These are phyloP conservation scores for Cladosporium cucumerinum DNA, from an alignment of 2,329 filamentous ascomycete genomes.

Conservation along the genomic window DNA sequence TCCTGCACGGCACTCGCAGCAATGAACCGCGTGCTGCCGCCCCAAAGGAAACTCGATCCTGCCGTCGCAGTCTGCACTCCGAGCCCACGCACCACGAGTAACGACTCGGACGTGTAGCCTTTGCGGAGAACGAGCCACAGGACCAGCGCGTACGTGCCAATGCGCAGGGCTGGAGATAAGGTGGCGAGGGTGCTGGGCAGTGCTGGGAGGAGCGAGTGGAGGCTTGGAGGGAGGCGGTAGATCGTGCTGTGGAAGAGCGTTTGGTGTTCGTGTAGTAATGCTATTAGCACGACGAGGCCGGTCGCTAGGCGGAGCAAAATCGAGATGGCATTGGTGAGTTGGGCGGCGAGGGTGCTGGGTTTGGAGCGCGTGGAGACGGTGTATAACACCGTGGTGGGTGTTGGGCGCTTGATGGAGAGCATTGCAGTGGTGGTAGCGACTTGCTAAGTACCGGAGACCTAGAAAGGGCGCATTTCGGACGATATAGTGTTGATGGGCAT, in stretches of 20 bases:
- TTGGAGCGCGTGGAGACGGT: conserved; percentile 77
- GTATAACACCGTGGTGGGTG: conserved; percentile 87
- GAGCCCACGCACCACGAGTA: conserved; percentile 82
- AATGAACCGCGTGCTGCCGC: conserved; percentile 69
- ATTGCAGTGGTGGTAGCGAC: conserved; percentile 18
- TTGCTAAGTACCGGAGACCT: not conserved
- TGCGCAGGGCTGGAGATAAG: conserved; percentile 52
- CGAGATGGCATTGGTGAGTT: conserved; percentile 17
- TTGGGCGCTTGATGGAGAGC: conserved; percentile 39
- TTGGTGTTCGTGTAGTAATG: conserved; percentile 27
- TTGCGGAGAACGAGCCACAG: conserved; percentile 28
- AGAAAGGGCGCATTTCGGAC: not conserved
- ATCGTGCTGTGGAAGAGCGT: not conserved
- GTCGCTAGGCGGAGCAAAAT: conserved; percentile 22
- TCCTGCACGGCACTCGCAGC: conserved; percentile 90
- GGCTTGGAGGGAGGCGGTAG: conserved; percentile 11
- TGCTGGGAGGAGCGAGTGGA: conserved; percentile 50
- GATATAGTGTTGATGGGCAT: not conserved
- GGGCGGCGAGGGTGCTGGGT: conserved; percentile 46
- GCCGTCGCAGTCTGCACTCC: conserved; percentile 84
- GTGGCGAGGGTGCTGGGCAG: conserved; percentile 89
- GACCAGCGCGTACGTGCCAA: conserved; percentile 39
- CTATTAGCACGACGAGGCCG: conserved; percentile 38
- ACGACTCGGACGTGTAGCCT: conserved; percentile 64
- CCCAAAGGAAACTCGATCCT: conserved; percentile 63